phyloP scores from a whole-genome alignment of 306 rosid species.

The Lablab purpureus region DNA sequence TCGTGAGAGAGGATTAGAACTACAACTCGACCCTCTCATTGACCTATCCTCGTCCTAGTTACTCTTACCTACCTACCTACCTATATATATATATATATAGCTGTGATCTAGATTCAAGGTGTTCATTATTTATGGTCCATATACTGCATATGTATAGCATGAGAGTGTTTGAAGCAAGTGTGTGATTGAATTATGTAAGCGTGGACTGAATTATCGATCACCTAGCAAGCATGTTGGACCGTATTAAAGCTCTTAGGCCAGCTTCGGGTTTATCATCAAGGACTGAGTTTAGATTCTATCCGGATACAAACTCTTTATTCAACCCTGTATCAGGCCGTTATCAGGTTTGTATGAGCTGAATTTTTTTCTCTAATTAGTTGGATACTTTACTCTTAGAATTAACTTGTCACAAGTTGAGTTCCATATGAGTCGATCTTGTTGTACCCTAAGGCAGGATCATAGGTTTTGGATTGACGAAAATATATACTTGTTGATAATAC shows the following conservation, averaged over 20 bases:
- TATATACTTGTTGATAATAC: not conserved
- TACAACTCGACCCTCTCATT: not conserved
- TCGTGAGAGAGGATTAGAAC: slow-evolving; percentile 37
- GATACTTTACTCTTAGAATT: no score
- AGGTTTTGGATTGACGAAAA: not conserved
- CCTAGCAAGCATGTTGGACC: not conserved
- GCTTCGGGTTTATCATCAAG: not conserved
- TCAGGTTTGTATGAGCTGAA: not conserved
- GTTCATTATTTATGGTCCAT: not conserved
- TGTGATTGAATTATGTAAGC: not conserved
- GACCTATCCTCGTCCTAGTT: not conserved
- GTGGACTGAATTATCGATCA: not conserved
- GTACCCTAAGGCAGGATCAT: not conserved
- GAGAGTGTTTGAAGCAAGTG: not conserved
- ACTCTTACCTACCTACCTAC: not conserved
- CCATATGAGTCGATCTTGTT: not conserved
- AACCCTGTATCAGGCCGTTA: no score
- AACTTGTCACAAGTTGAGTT: not conserved
- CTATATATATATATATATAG: no score
- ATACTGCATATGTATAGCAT: not conserved
- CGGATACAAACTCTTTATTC: not conserved
- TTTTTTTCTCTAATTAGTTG: not conserved
- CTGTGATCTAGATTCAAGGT: no score
- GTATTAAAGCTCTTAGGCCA: not conserved
- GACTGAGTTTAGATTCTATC: not conserved